A percentile compares a stretch with the other conserved stretches of the same genome.
phyloP scores from a whole-genome alignment of 805 yeast species.

The Yarrowia deformans region DNA sequence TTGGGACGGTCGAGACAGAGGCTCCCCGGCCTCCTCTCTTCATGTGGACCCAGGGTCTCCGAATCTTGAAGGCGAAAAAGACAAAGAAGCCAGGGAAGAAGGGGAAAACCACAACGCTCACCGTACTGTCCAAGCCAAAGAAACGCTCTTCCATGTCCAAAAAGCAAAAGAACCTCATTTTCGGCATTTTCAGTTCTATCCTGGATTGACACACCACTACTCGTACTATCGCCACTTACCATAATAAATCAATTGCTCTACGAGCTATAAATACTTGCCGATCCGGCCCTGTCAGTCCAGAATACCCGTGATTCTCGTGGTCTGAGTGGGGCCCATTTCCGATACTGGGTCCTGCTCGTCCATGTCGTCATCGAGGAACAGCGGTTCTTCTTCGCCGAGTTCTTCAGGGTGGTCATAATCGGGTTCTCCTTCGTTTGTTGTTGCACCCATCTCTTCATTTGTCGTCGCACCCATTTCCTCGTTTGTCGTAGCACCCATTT shows the following conservation, averaged over 20 bases:
- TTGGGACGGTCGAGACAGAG: neutral
- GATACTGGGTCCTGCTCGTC: neutral
- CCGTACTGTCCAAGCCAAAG: neutral
- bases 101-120: neutral
- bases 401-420: neutral
- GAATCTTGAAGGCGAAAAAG: neutral
- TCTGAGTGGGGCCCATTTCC: conserved; percentile 25
- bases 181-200: neutral
- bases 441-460: neutral
- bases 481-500: neutral
- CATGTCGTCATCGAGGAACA: conserved; percentile 28
- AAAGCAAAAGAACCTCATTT: neutral
- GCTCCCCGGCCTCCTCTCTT: neutral
- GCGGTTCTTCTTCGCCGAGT: conserved; percentile 5
- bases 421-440: neutral
- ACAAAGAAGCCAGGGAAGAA: neutral
- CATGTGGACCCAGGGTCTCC: neutral
- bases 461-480: neutral
- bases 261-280: neutral
- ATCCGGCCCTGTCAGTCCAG: neutral
- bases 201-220: neutral
- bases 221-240: too few species aligned
- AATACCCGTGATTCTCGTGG: conserved; percentile 10
- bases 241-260: neutral
- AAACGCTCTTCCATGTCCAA: neutral